Base-by-base conservation (phyloP, 495 filamentous ascomycete genomes). In the Emericellopsis terricola region DNA sequence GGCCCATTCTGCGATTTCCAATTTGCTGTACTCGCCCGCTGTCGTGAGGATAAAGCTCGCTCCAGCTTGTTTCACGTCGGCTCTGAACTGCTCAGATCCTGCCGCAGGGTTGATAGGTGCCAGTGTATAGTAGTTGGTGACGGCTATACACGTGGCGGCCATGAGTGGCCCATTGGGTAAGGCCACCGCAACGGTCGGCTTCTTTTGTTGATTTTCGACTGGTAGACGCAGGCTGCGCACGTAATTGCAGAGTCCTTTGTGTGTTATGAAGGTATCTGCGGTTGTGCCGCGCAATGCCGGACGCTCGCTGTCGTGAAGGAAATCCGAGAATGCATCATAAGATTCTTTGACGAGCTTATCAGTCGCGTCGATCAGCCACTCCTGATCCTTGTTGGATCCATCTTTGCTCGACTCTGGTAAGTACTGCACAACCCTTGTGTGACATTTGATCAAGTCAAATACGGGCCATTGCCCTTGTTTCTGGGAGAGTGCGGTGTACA, bases 101-200 rank as follows among this genome's bases (percentile, higher is more conserved):
- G 38, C 49, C 8, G 40, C 44, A 4, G 49, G 38, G 28, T 49
- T 51, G 28, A 57, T 31, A 5, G 54, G 54, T 14, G 49, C 51
- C 21, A 51, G 51, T 8, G 41, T 52, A 39, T 46, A 57, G 24
- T 44, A 49, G 15, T 43, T 46, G 3, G 54, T 38, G 17, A 49
- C 45, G 0, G 52, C 44, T 10, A 56, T 13, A 19, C 43, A 42
- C 2, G 51, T 43, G 11, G 53, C 32, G 3, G 51, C 54, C 3
- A 56, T 39, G 3, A 54, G 40, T 18, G 45, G 53, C 15, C 54
- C 54, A 31, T 55, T 58, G 16, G 51, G 47, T 0, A 58, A 33
- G 18, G 47, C 43, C 28, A 58, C 46, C 4, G 46, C 49, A 21
- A 58, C 45, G 11, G 51, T 40, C 17, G 52, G 52, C 27, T 55